Evolutionary conservation across 352 stramenopile genomes (phyloP).

Genomic region (Phytophthora palmivora): DNA sequence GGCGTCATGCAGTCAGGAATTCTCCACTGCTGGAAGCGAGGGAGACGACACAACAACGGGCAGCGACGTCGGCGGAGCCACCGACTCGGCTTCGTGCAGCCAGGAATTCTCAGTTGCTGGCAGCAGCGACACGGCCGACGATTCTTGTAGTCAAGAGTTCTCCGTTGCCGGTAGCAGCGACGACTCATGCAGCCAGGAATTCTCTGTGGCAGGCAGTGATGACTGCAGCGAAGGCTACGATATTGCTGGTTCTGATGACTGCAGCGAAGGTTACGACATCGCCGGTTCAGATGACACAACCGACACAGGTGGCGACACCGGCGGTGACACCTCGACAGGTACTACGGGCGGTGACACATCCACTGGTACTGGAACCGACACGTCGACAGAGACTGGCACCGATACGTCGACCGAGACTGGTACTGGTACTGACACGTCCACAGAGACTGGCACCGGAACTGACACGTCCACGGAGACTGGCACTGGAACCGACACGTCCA

Average conservation of each 20-base stretch:
- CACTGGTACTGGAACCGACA: slow-evolving; percentile 4
- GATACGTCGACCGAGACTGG: too few relatives aligned
- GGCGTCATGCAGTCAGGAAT: slow-evolving; percentile 45
- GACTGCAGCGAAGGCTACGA: slow-evolving; percentile 35
- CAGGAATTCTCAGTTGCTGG: slow-evolving; percentile 34
- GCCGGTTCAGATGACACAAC: slow-evolving; percentile 22
- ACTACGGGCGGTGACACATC: slow-evolving; percentile 3
- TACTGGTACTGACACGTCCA: too few relatives aligned
- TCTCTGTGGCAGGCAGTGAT: slow-evolving; percentile 7
- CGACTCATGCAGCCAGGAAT: slow-evolving; percentile 28
- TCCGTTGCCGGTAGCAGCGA: slow-evolving; percentile 25
- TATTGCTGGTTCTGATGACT: slow-evolving; percentile 26
- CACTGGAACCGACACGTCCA: too few relatives aligned
- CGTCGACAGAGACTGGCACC: too few relatives aligned
- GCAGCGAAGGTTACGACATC: slow-evolving; percentile 36
- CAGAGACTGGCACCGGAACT: too few relatives aligned
- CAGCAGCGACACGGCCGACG: slow-evolving; percentile 20
- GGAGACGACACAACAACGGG: not conserved
- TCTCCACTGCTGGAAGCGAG: slow-evolving; percentile 39
- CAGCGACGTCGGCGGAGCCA: slow-evolving; percentile 6
- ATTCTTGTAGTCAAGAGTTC: slow-evolving; percentile 41
- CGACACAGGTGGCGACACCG: slow-evolving; percentile 2
- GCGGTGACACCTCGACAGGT: slow-evolving; percentile 9
- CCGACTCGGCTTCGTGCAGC: slow-evolving; percentile 25
- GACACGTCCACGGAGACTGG: too few relatives aligned